phyloP scores from a whole-genome alignment of 2,329 filamentous ascomycete genomes.

The Pseudocercospora fijiensis region DNA sequence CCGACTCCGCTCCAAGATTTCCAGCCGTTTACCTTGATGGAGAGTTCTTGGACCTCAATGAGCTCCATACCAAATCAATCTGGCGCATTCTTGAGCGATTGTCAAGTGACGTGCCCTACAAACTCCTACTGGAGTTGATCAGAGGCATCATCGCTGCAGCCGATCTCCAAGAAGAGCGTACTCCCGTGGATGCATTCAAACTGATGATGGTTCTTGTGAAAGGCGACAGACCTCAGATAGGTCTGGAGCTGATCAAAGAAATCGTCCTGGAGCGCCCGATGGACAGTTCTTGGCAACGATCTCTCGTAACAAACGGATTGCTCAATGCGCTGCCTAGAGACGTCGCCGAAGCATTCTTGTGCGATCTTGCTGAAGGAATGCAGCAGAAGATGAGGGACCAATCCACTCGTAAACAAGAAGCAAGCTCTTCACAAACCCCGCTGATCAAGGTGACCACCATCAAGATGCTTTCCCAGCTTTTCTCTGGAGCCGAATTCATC shows the following conservation, averaged over 20 bases:
- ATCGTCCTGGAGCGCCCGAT: conserved; percentile 26
- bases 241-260: conserved; percentile 15
- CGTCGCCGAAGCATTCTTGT: conserved; percentile 35
- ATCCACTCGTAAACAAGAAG: conserved; percentile 17
- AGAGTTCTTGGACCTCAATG: conserved; percentile 32
- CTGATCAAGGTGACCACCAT: conserved; percentile 46
- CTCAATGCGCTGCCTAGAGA: conserved; percentile 38
- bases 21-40: conserved; percentile 39
- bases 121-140: conserved; percentile 18
- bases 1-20: conserved; percentile 32
- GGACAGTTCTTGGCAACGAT: conserved; percentile 47
- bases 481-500: conserved; percentile 39
- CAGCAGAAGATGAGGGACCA: conserved; percentile 34
- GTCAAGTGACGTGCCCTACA: conserved; percentile 14
- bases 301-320: conserved; percentile 37
- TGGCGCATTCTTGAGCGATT: conserved; percentile 8
- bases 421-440: conserved; percentile 12
- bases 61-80: conserved; percentile 7
- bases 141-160: conserved; percentile 6
- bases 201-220: conserved; percentile 15
- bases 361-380: conserved; percentile 36
- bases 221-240: conserved; percentile 18
- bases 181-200: conserved; percentile 11
- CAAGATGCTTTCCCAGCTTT: conserved; percentile 44
- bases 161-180: not conserved